A percentile compares a stretch with the other conserved stretches of the same genome.
Evolutionary conservation across 2,329 filamentous ascomycete genomes (phyloP).

Genomic region (Cladosporium cucumerinum): DNA sequence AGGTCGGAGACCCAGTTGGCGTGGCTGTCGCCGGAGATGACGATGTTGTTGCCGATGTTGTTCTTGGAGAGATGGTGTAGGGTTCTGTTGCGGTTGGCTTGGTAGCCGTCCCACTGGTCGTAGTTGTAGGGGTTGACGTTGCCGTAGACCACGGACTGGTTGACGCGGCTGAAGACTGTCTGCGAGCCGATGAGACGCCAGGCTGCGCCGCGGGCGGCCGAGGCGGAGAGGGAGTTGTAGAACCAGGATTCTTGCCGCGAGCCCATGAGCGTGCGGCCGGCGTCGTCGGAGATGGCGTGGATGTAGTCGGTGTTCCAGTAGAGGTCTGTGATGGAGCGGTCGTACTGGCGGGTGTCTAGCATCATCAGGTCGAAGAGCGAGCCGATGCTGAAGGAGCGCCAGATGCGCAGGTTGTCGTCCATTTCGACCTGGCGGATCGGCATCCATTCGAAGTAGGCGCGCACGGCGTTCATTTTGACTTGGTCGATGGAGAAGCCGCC

Average conservation of each 20-base stretch:
- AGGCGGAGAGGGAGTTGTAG: slow-evolving; percentile 43
- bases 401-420: slow-evolving; percentile 44
- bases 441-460: slow-evolving; percentile 45
- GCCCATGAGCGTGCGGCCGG: slow-evolving; percentile 30
- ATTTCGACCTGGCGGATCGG: slow-evolving; percentile 43
- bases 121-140: slow-evolving; percentile 46
- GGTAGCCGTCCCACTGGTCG: slow-evolving; percentile 63
- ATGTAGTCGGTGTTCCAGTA: slow-evolving; percentile 52
- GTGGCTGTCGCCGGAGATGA: slow-evolving; percentile 68
- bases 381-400: slow-evolving; percentile 42
- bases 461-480: slow-evolving; percentile 46
- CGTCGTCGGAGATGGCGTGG: slow-evolving; percentile 28
- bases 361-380: slow-evolving; percentile 43
- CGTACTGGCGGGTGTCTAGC: slow-evolving; percentile 44
- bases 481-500: slow-evolving; percentile 43
- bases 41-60: slow-evolving; percentile 66
- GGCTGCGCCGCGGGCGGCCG: slow-evolving; percentile 57
- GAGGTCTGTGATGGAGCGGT: slow-evolving; percentile 43
- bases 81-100: slow-evolving; percentile 66
- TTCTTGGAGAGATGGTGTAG: slow-evolving; percentile 58
- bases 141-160: slow-evolving; percentile 38
- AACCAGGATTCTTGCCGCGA: slow-evolving; percentile 41
- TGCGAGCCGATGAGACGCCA: slow-evolving; percentile 71
- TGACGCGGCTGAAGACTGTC: slow-evolving; percentile 61
- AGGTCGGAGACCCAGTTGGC: slow-evolving; percentile 46